Evolutionary conservation across 2,329 filamentous ascomycete species (phyloP), one percentile per base, ranked within the genome.

Genomic region (Neofusicoccum parvum): DNA sequence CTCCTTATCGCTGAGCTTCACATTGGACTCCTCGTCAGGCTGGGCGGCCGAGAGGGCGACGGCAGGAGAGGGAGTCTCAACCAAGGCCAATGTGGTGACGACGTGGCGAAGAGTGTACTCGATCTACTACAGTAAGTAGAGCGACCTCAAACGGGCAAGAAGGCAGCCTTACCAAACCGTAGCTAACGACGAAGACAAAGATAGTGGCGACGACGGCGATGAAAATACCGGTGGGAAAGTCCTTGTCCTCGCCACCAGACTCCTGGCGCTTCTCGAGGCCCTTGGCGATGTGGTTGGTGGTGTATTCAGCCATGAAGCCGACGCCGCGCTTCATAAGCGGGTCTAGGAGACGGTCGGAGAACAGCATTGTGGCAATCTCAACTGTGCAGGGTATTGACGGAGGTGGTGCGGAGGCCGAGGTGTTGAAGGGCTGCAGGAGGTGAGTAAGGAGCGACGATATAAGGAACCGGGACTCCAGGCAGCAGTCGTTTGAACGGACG

Each of bases 51-150:
- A 76, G 69, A 82, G 72, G 68, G 81, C 78, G 67, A 81, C 82
- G 60, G 82, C 82, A 32, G 83, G 82, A 69, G 83, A 79, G 43
- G 85, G 82, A 53, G 85, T 85, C 75, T 91, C 89, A 70, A 91
- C 81, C 78, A 88, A 87, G 67, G 87, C 82, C 48, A 91, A 82
- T 5, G 86, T 86, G 1, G 85, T 82, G 50, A 90, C 79, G 64
- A 91, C 80, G 65, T 83, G 77, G 65, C 84, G 84, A 69, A 88
- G 84, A 50, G 85, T 87, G 78, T 90, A 91, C 12, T 74, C 73
- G 34, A 77, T 64, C 76, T 78, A 48, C 37, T 17, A 39, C 23
- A 41, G 46, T 67, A 27, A 66, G 62, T 36, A 23, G 27, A 12
- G 49, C 34, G 27, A 34, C 27, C 23, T 34, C 4, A 20, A 17